Conservation (phyloP, 2,329 filamentous ascomycete genomes). For the Pseudocercospora fijiensis region DNA sequence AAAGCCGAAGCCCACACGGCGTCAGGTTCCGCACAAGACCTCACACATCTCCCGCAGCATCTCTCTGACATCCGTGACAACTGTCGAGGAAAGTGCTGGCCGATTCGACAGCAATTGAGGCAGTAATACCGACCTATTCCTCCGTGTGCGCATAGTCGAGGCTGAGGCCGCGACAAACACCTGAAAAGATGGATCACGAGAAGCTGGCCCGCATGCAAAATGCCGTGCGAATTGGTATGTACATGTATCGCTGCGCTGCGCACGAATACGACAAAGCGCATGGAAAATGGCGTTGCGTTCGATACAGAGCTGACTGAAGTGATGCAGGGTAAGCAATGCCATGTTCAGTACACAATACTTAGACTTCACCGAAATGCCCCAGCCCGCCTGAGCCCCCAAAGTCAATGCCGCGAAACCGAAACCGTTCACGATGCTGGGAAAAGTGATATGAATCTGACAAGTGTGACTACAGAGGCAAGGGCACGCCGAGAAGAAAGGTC, state of each 20-base stretch:
- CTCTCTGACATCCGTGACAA: conserved; percentile 12
- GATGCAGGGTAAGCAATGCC: conserved; percentile 36
- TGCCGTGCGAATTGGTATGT: conserved; percentile 69
- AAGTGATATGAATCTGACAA: conserved; percentile 24
- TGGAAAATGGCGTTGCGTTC: not conserved
- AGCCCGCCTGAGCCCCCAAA: not conserved
- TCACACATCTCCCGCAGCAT: conserved; percentile 8
- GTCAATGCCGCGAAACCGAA: not conserved
- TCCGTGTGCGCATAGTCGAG: conserved; percentile 12
- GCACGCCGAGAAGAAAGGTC: conserved; percentile 93
- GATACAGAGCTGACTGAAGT: conserved; percentile 28
- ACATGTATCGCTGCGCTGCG: not conserved
- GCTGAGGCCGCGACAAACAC: conserved; percentile 10
- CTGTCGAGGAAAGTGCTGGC: conserved; percentile 30
- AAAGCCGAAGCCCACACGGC: not conserved
- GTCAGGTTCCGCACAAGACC: not conserved
- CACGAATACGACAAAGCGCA: not conserved
- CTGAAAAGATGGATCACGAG: conserved; percentile 59
- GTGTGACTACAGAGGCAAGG: conserved; percentile 72
- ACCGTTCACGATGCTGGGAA: not conserved
- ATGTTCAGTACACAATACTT: not conserved
- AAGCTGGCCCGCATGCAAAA: conserved; percentile 66
- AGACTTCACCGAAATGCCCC: not conserved
- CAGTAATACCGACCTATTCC: conserved; percentile 14
- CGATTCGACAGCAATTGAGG: conserved; percentile 24